A percentile compares a stretch with the other conserved stretches of the same genome.
Conservation (phyloP, 2,329 filamentous ascomycete species). For the Sporothrix curviconia region DNA sequence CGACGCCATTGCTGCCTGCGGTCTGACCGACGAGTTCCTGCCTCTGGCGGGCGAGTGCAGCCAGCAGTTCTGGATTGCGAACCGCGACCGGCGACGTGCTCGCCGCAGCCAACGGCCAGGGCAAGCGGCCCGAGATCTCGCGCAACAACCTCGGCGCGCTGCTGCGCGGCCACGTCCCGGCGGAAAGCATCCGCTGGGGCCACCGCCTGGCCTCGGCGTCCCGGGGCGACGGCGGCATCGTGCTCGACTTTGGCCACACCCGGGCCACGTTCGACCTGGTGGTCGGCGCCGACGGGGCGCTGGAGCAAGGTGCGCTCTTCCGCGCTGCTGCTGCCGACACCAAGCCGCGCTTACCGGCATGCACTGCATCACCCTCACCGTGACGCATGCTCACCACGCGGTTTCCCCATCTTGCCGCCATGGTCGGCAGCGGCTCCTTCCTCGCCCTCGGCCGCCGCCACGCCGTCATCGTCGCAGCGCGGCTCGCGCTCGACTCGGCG, state of each 20-base stretch:
- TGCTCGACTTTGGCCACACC: constrained; percentile 22
- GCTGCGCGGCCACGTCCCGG: constrained; percentile 27
- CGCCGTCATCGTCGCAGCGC: constrained; percentile 30
- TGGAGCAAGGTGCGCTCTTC: constrained; percentile 36
- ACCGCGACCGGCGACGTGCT: constrained; percentile 25
- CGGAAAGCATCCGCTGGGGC: constrained; percentile 33
- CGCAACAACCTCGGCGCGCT: constrained; percentile 30
- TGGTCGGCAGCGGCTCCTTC: constrained; percentile 35
- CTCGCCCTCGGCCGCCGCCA: constrained; percentile 32
- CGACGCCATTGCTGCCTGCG: constrained; percentile 37
- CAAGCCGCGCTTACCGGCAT: constrained; percentile 35
- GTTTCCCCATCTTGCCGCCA: constrained; percentile 32
- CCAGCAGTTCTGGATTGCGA: constrained; percentile 32
- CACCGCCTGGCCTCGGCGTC: constrained; percentile 23
- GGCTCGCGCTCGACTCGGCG: constrained; percentile 25
- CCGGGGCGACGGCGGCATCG: constrained; percentile 6
- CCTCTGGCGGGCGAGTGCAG: constrained; percentile 36
- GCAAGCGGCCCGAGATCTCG: constrained; percentile 33
- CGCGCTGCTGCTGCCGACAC: constrained; percentile 29
- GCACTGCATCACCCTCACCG: constrained; percentile 31
- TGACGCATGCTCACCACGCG: constrained; percentile 27
- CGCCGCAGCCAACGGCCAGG: constrained; percentile 18
- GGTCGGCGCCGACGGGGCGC: constrained; percentile 35
- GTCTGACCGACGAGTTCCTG: constrained; percentile 38
- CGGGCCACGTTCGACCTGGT: constrained; percentile 30